Evolutionary conservation across 441 rosid genomes (phyloP).

Genomic region (Pelargonium fulgidum): DNA sequence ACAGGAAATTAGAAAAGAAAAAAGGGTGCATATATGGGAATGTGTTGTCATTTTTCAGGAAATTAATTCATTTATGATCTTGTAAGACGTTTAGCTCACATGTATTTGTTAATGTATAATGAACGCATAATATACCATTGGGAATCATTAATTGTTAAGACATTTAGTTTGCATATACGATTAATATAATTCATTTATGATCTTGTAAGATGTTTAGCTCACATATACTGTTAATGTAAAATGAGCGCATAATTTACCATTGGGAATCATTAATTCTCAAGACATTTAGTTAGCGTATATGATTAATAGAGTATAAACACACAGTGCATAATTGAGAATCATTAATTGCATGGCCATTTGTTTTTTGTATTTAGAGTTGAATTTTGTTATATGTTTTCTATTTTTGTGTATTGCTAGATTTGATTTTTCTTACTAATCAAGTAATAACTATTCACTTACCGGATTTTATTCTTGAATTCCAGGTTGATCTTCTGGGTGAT

Average conservation of each 20-base stretch:
- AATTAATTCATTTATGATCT: no score
- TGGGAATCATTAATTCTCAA: background rate
- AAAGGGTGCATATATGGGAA: no score
- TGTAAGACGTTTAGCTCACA: no score
- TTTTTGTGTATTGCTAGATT: background rate
- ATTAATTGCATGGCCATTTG: no score
- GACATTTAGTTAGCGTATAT: no score
- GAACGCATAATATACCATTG: background rate
- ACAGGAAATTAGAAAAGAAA: background rate
- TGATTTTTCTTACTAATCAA: background rate
- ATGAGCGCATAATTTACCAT: background rate
- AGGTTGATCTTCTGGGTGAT: constrained; percentile 96
- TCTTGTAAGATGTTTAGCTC: background rate
- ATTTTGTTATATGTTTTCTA: no score
- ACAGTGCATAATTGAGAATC: no score
- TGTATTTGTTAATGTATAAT: background rate
- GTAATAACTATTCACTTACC: background rate
- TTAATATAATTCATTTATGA: background rate
- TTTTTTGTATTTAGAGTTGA: no score
- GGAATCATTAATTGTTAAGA: background rate
- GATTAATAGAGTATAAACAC: no score
- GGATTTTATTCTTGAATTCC: constrained; percentile 22
- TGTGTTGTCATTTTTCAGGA: no score
- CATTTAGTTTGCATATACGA: no score
- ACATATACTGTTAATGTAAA: background rate